phyloP scores from a whole-genome alignment of 2,329 filamentous ascomycete genomes.

The Sporothrix sp. region DNA sequence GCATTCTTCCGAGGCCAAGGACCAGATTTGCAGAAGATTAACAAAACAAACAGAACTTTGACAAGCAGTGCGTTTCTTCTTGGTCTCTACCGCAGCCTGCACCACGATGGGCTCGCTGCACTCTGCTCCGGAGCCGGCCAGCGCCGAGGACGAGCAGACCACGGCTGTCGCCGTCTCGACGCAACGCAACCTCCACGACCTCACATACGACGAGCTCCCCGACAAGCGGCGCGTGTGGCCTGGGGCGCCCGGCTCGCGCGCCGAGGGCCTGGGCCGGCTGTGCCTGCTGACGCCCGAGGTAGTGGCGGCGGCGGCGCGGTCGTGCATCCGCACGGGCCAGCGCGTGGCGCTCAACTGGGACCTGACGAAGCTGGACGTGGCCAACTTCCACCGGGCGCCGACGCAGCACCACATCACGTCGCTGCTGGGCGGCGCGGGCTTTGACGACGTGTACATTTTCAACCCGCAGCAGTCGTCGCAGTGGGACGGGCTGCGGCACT shows the following conservation, averaged over 20 bases:
- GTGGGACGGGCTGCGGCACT: slow-evolving; percentile 42
- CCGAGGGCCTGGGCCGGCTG: slow-evolving; percentile 44
- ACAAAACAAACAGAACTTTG: too few species aligned
- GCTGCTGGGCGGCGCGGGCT: slow-evolving; percentile 24
- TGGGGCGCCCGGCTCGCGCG: slow-evolving; percentile 32
- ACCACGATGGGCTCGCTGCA: background rate
- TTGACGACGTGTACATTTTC: slow-evolving; percentile 32
- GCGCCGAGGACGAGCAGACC: background rate
- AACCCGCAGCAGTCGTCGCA: slow-evolving; percentile 39
- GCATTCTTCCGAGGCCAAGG: too few species aligned
- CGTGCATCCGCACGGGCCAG: slow-evolving; percentile 41
- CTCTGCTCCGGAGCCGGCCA: background rate
- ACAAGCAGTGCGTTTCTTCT: too few species aligned
- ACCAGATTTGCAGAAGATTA: too few species aligned
- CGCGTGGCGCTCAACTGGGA: slow-evolving; percentile 35
- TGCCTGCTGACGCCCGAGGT: slow-evolving; percentile 42
- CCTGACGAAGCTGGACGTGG: slow-evolving; percentile 30
- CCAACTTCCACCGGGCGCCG: slow-evolving; percentile 23
- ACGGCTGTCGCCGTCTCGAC: background rate
- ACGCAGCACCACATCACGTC: slow-evolving; percentile 29
- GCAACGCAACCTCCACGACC: slow-evolving; percentile 1
- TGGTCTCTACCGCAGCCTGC: too few species aligned
- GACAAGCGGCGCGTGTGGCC: slow-evolving; percentile 40
- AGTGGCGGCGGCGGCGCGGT: slow-evolving; percentile 37
- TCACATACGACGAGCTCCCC: slow-evolving; percentile 33